Evolutionary conservation across 2,329 filamentous ascomycete species (phyloP), one percentile per base, ranked within the genome.

Genomic region (Fusarium xyrophilum): DNA sequence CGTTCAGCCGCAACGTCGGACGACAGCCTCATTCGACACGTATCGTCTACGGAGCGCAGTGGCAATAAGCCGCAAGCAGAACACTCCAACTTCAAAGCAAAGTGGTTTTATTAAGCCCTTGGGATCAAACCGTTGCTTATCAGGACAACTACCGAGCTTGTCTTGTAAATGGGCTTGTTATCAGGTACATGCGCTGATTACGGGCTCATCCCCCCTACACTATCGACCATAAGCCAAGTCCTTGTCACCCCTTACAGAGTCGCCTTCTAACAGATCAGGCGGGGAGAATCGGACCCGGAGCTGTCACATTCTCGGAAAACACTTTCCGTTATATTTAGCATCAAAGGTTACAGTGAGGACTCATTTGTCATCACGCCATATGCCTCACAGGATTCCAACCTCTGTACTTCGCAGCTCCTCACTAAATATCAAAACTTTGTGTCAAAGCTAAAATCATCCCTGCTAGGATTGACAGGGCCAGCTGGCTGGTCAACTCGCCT

Each of bases 231-330:
- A 11, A 12, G 13, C 13, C 14, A 21, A 9, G 10, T 28, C 6
- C 7, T 28, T 15, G 7, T 46, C 25, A 21, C 5, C 13, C 19
- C 14, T 30, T 6, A 3, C 5, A 4, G 2, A 21, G 6, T 17
- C 1, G 10, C 25, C 1, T 12, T n/a, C 1, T 4, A 6, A 21
- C 9, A n/a, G 27, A 21, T 15, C 6, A 15, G 7, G 7, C 7
- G 11, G 42, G 10, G 13, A 21, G 0, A 1, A 8, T 8, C 3
- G 0, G 19, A 2, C 2, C 0, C 10, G 9, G 4, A 6, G 9
- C 5, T 15, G 9, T 2, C 9, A 9, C 7, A 30, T 17, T 2
- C 30, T 10, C 6, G 13, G 6, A 4, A 21, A n/a, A 3, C 4
- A 28, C 4, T 6, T 27, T n/a, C 4, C 6, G 2, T 27, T 27